These are phyloP conservation scores for Heterobasidion occidentale DNA, from an alignment of 1,284 basidiomycete genomes.

Conservation along the genomic window DNA sequence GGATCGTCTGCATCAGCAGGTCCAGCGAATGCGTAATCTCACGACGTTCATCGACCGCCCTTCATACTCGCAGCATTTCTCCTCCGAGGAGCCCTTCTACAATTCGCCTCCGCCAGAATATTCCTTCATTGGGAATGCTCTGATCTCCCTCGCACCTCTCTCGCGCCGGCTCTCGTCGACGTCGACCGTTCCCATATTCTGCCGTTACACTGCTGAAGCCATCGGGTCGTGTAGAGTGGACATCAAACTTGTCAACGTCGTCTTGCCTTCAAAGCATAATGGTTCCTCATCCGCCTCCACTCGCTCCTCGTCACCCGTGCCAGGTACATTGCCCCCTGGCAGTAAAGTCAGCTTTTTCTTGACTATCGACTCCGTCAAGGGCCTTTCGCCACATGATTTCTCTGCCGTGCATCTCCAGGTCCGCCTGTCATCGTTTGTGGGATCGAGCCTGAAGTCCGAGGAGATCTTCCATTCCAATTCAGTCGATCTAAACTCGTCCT, in stretches of 20 bases:
- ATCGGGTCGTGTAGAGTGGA: slow-evolving; percentile 87
- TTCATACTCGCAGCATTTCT: slow-evolving; percentile 89
- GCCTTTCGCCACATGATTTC: slow-evolving; percentile 84
- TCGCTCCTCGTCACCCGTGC: slow-evolving; percentile 61
- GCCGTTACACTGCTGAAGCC: slow-evolving; percentile 86
- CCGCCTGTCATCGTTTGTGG: slow-evolving; percentile 75
- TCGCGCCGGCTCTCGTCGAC: slow-evolving; percentile 71
- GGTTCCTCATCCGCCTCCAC: slow-evolving; percentile 53
- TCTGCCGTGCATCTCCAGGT: slow-evolving; percentile 78
- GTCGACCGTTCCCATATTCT: slow-evolving; percentile 79
- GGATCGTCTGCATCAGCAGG: slow-evolving; percentile 79
- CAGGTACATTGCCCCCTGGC: slow-evolving; percentile 56
- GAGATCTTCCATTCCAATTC: slow-evolving; percentile 75
- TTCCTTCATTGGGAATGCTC: slow-evolving; percentile 86
- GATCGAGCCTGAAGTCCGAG: slow-evolving; percentile 60
- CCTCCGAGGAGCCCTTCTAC: slow-evolving; percentile 89
- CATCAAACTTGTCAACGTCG: slow-evolving; percentile 69
- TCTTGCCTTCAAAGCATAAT: slow-evolving; percentile 53
- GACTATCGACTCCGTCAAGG: slow-evolving; percentile 80
- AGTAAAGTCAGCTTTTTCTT: slow-evolving; percentile 79
- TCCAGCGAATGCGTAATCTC: slow-evolving; percentile 91
- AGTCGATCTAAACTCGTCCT: slow-evolving; percentile 66
- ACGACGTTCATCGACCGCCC: slow-evolving; percentile 91
- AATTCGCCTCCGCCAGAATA: slow-evolving; percentile 79
- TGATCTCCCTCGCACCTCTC: slow-evolving; percentile 79